Conservation (phyloP, 2,329 filamentous ascomycete genomes). For the Triangularia setosa region DNA sequence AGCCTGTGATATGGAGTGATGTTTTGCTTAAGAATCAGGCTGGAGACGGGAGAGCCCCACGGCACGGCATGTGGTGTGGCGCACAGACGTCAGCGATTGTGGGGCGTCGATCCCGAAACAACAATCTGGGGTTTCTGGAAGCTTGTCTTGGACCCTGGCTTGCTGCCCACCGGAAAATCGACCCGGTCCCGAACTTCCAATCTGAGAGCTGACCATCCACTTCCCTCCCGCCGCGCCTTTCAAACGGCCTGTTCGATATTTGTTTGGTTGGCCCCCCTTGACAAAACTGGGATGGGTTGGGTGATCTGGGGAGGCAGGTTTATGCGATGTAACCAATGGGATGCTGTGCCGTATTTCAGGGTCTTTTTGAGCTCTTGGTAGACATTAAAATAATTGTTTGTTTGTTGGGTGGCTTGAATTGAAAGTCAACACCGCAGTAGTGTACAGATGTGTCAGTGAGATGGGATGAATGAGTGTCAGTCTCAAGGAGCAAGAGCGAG, state of each 20-base stretch:
- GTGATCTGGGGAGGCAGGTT: neutral
- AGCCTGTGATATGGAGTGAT: neutral
- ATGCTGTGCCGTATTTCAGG: neutral
- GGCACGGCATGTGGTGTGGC: neutral
- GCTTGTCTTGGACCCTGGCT: slow-evolving; percentile 11
- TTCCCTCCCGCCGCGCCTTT: neutral
- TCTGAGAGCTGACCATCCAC: neutral
- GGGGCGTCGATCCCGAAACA: slow-evolving; percentile 8
- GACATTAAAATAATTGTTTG: too few relatives aligned
- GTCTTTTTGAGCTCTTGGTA: too few relatives aligned
- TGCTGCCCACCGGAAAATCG: neutral
- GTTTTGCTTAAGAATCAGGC: neutral
- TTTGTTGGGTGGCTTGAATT: neutral
- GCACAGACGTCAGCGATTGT: slow-evolving; percentile 5
- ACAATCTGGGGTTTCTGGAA: slow-evolving; percentile 10
- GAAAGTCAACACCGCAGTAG: neutral
- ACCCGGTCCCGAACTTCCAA: neutral
- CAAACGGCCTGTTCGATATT: neutral
- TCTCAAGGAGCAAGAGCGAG: neutral
- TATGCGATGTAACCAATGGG: neutral
- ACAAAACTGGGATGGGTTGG: neutral
- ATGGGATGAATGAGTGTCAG: neutral
- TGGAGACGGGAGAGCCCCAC: neutral
- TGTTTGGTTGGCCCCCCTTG: neutral
- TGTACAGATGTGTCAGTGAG: neutral